These are phyloP conservation scores for Fonsecaea multimorphosa DNA, from an alignment of 2,329 filamentous ascomycete genomes.

Conservation along the genomic window DNA sequence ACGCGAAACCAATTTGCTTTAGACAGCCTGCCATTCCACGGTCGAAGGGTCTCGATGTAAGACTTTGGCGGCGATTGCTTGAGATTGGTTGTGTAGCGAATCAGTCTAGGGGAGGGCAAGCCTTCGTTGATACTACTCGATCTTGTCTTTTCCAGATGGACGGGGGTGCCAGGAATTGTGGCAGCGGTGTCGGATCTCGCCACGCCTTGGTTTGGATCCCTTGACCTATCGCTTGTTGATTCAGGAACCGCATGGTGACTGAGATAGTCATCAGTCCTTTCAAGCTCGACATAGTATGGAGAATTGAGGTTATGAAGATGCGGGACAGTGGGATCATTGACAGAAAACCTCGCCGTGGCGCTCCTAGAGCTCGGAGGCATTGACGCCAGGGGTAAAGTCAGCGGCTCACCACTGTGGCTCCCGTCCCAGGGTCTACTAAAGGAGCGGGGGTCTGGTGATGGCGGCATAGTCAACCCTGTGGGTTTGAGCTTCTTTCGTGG, in stretches of 20 bases:
- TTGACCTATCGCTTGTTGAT: neutral
- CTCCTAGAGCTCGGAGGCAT: neutral
- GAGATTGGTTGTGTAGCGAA: slow-evolving; percentile 72
- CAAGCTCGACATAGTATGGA: slow-evolving; percentile 43
- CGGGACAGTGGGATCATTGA: slow-evolving; percentile 15
- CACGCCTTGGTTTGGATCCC: slow-evolving; percentile 11
- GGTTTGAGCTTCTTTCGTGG: slow-evolving; percentile 31
- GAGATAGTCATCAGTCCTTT: slow-evolving; percentile 42
- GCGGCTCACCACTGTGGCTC: slow-evolving; percentile 1
- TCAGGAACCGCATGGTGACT: slow-evolving; percentile 27
- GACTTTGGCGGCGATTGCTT: slow-evolving; percentile 71
- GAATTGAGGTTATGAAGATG: slow-evolving; percentile 48
- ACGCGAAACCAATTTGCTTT: slow-evolving; percentile 81
- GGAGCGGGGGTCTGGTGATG: slow-evolving; percentile 11
- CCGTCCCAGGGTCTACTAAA: slow-evolving; percentile 14
- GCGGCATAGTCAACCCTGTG: slow-evolving; percentile 26
- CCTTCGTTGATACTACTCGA: slow-evolving; percentile 12
- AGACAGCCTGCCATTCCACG: slow-evolving; percentile 78
- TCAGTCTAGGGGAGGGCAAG: slow-evolving; percentile 27
- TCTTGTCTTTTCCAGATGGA: slow-evolving; percentile 16
- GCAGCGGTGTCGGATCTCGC: slow-evolving; percentile 4
- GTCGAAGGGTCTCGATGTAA: slow-evolving; percentile 74
- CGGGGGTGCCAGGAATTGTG: slow-evolving; percentile 11
- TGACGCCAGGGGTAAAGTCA: neutral
- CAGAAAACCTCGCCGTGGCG: neutral